A percentile compares a stretch with the other conserved stretches of the same genome.
Evolutionary conservation across 163 green algal genomes (phyloP).

Genomic region (Scenedesmus sp.): DNA sequence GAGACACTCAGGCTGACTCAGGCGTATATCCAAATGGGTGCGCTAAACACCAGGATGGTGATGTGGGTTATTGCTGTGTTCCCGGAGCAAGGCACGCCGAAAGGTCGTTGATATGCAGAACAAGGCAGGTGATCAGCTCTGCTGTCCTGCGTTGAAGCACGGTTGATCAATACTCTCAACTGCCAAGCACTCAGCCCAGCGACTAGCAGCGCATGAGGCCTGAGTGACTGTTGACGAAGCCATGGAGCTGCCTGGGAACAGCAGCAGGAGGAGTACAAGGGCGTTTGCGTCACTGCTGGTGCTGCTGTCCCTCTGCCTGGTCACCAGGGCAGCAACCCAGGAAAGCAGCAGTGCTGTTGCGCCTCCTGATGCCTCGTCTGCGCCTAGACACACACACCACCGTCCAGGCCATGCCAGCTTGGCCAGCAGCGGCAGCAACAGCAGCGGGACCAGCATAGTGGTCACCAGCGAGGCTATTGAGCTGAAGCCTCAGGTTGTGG

Average conservation of each 20-base stretch:
- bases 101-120: too few species aligned
- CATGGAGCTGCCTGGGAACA: not conserved
- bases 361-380: not conserved
- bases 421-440: not conserved
- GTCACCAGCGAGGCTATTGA: conserved; percentile 16
- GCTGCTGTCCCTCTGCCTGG: not conserved
- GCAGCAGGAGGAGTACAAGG: not conserved
- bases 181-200: not conserved
- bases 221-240: not conserved
- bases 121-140: too few species aligned
- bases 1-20: not conserved
- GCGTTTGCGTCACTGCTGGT: not conserved
- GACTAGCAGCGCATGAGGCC: not conserved
- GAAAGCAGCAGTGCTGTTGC: not conserved
- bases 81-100: too few species aligned
- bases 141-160: not conserved
- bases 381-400: not conserved
- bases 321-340: conserved; percentile 2
- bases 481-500: not conserved
- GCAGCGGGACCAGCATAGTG: conserved; percentile 24
- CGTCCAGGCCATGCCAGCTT: not conserved
- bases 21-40: conserved; percentile 8
- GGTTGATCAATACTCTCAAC: not conserved
- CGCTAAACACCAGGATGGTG: not conserved
- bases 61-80: not conserved